These are phyloP conservation scores for Colletotrichum cereale DNA, from an alignment of 2,329 filamentous ascomycete genomes.

Conservation along the genomic window DNA sequence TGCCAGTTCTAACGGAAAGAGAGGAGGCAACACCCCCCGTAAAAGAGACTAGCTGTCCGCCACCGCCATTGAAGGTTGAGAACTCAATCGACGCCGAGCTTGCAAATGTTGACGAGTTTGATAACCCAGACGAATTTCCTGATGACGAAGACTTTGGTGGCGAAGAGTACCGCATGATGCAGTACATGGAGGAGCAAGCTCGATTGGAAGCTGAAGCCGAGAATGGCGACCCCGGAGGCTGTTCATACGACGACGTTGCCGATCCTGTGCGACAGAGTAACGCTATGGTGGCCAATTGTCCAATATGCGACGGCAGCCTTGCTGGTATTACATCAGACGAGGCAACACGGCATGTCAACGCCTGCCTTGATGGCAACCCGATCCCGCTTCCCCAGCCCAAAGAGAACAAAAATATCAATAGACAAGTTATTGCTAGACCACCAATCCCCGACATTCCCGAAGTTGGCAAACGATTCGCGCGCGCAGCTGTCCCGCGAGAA, in stretches of 20 bases:
- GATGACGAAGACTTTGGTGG: slow-evolving; percentile 65
- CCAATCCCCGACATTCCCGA: slow-evolving; percentile 53
- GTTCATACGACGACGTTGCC: slow-evolving; percentile 50
- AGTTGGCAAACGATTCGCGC: slow-evolving; percentile 71
- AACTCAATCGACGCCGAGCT: slow-evolving; percentile 51
- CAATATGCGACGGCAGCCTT: slow-evolving; percentile 80
- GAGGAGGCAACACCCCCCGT: slow-evolving; percentile 15
- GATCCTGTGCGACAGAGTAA: slow-evolving; percentile 48
- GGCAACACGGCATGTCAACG: slow-evolving; percentile 88
- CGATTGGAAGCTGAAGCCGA: slow-evolving; percentile 70
- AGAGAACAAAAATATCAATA: slow-evolving; percentile 32
- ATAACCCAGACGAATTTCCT: slow-evolving; percentile 68
- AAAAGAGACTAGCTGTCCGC: slow-evolving; percentile 38
- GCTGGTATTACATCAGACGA: slow-evolving; percentile 72
- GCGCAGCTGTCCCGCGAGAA: slow-evolving; percentile 78
- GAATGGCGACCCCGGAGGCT: slow-evolving; percentile 57
- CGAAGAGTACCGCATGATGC: slow-evolving; percentile 74
- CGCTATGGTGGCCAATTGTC: slow-evolving; percentile 68
- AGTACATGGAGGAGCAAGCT: slow-evolving; percentile 82
- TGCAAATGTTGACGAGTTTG: slow-evolving; percentile 50
- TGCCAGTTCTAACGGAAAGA: background rate
- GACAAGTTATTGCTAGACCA: slow-evolving; percentile 10
- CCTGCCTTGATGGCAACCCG: slow-evolving; percentile 87
- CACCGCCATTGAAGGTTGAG: slow-evolving; percentile 46
- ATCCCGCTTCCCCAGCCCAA: slow-evolving; percentile 63